These are phyloP conservation scores for Ascochyta viciae-villosae DNA, from an alignment of 2,329 filamentous ascomycete species.

Conservation along the genomic window DNA sequence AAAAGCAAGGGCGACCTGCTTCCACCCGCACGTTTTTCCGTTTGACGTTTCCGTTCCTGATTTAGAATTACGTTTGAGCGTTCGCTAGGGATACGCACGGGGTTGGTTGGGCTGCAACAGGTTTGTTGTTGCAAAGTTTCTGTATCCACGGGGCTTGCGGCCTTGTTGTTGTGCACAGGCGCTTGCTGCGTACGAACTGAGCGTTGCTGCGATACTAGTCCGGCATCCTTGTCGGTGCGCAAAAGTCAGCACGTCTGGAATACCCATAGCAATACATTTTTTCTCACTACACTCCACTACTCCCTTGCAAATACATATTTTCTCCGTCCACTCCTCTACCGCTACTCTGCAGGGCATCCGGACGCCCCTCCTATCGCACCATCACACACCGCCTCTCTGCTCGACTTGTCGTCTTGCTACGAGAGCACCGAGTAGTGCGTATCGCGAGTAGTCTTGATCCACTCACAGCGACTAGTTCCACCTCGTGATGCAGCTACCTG, in stretches of 20 bases:
- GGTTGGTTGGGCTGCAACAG: conserved; percentile 27
- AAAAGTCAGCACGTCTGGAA: conserved; percentile 7
- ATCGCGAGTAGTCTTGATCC: conserved; percentile 6
- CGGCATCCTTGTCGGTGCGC: background rate
- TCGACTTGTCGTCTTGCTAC: conserved; percentile 9
- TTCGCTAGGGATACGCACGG: conserved; percentile 16
- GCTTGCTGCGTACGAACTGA: background rate
- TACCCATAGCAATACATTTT: conserved; percentile 18
- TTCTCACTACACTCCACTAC: conserved; percentile 1
- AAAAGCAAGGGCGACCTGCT: conserved; percentile 28
- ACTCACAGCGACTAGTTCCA: conserved; percentile 6
- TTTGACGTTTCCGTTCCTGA: conserved; percentile 17
- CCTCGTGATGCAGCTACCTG: conserved; percentile 7
- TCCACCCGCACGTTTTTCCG: conserved; percentile 1
- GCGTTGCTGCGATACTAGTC: conserved; percentile 15
- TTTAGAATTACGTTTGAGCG: conserved; percentile 18
- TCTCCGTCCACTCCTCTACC: background rate
- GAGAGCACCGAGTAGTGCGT: background rate
- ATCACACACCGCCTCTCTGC: conserved; percentile 13
- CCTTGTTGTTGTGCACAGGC: conserved; percentile 15
- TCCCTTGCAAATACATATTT: conserved; percentile 6
- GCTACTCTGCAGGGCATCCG: background rate
- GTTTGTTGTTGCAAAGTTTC: conserved; percentile 12
- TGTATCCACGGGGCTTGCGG: conserved; percentile 3
- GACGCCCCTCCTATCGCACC: background rate